These are phyloP conservation scores for Saccharomyces hybrid DNA, from an alignment of 1,139 yeast genomes.

Conservation along the genomic window DNA sequence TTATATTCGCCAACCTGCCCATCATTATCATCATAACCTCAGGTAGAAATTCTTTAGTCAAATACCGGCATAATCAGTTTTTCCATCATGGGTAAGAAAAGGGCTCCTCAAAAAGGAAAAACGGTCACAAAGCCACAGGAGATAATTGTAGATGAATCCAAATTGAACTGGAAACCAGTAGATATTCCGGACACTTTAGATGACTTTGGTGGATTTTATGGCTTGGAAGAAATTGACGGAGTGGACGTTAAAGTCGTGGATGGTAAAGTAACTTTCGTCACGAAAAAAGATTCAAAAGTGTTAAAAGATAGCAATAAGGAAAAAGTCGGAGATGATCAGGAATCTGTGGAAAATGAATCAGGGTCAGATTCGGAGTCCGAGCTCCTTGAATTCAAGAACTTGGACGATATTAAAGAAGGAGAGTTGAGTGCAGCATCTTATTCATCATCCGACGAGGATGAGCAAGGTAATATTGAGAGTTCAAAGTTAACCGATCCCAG, in stretches of 20 bases:
- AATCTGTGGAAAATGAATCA: conserved; percentile 7
- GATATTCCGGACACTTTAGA: conserved; percentile 77
- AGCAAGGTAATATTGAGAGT: conserved; percentile 4
- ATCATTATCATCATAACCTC: not conserved
- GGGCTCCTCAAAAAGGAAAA: conserved; percentile 1
- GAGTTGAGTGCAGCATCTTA: conserved; percentile 20
- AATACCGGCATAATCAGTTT: not conserved
- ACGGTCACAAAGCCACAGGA: not conserved
- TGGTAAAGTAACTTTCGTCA: conserved; percentile 58
- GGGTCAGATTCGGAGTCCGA: conserved; percentile 13
- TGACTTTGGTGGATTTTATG: conserved; percentile 85
- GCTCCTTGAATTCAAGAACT: conserved; percentile 19
- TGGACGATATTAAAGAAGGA: conserved; percentile 23
- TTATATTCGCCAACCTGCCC: not conserved
- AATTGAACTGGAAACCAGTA: conserved; percentile 69
- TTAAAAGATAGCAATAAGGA: conserved; percentile 8
- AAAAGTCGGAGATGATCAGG: conserved; percentile 11
- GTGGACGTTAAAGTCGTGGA: conserved; percentile 63
- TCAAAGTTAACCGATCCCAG: conserved; percentile 11
- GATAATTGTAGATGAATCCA: not conserved
- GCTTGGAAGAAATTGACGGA: conserved; percentile 89
- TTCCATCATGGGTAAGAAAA: conserved; percentile 1
- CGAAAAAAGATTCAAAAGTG: conserved; percentile 36
- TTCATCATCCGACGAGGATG: conserved; percentile 19
- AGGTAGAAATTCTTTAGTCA: not conserved